Conservation (phyloP, 1,139 yeast species). For the Protomyces gravidus region DNA sequence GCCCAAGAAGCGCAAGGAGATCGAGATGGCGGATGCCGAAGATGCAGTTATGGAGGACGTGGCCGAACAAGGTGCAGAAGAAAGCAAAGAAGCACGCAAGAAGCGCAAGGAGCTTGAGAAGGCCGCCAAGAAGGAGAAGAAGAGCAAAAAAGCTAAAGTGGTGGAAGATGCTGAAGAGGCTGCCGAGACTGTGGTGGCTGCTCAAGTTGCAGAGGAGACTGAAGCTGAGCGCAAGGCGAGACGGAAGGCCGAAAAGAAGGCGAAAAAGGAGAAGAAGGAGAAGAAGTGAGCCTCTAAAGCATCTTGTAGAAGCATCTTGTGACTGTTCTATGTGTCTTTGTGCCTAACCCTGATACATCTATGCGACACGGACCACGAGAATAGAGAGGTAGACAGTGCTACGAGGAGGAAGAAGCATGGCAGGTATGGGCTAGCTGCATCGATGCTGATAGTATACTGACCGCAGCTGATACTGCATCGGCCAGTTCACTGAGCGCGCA, state of each 20-base stretch:
- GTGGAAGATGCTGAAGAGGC: conserved; percentile 35
- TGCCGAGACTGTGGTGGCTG: no score
- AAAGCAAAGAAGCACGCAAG: conserved; percentile 40
- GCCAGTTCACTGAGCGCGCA: background rate
- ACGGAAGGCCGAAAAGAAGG: conserved; percentile 26
- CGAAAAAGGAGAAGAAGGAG: conserved; percentile 2
- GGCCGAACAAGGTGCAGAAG: conserved; percentile 43
- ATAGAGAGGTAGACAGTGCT: no score
- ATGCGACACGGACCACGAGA: no score
- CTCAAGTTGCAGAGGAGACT: conserved; percentile 35
- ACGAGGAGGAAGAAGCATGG: no score
- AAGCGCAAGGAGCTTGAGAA: conserved; percentile 36
- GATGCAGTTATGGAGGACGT: conserved; percentile 35
- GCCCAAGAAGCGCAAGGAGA: conserved; percentile 38
- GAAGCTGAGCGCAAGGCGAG: conserved; percentile 35
- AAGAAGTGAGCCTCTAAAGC: no score
- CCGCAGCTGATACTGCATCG: background rate
- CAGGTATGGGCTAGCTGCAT: no score
- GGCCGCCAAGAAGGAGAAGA: conserved; percentile 33
- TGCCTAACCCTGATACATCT: no score
- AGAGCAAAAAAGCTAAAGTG: conserved; percentile 37
- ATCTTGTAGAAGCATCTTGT: no score
- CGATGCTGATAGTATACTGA: no score
- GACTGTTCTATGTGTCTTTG: no score
- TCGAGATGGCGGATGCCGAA: conserved; percentile 36